Percentiles rank a stretch among this genome's conserved stretches.
Evolutionary conservation across 768 basidiomycete genomes (phyloP).

Genomic region (Kwoniella bestiolae): DNA sequence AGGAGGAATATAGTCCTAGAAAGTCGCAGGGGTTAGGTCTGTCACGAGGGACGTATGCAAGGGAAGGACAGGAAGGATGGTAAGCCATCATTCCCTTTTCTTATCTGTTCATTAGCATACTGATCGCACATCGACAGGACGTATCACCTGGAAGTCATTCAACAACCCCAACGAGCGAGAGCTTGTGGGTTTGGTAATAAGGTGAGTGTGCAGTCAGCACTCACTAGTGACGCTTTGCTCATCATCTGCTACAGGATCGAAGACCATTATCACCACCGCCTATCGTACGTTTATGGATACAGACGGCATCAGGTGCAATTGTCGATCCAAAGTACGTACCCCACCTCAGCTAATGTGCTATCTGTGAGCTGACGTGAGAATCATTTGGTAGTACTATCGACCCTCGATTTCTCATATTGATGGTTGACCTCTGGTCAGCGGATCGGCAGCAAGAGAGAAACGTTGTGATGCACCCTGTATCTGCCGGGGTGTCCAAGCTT

Average conservation of each 20-base stretch:
- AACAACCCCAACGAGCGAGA: slow-evolving; percentile 85
- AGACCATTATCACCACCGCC: slow-evolving; percentile 84
- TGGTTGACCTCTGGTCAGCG: slow-evolving; percentile 88
- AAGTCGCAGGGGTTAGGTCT: background rate
- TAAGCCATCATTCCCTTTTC: too few species aligned
- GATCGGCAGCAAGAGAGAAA: slow-evolving; percentile 84
- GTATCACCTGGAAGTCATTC: slow-evolving; percentile 82
- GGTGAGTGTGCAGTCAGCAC: slow-evolving; percentile 63
- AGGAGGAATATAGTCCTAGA: slow-evolving; percentile 3
- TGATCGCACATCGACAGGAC: slow-evolving; percentile 61
- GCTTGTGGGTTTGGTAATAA: slow-evolving; percentile 98
- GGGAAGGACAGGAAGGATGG: slow-evolving; percentile 25
- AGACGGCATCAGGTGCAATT: slow-evolving; percentile 25
- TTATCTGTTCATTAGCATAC: background rate
- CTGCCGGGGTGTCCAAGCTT: slow-evolving; percentile 49
- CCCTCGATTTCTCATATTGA: slow-evolving; percentile 83
- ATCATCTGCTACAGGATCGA: slow-evolving; percentile 68
- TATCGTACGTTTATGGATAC: slow-evolving; percentile 61
- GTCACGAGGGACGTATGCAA: background rate
- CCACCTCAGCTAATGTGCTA: background rate
- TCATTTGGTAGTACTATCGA: slow-evolving; percentile 74
- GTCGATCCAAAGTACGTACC: slow-evolving; percentile 37
- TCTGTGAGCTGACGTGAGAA: slow-evolving; percentile 24
- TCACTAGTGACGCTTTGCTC: too few species aligned
- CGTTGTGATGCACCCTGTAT: slow-evolving; percentile 82